Evolutionary conservation across 2,329 filamentous ascomycete genomes (phyloP), one percentile per base, ranked within the genome.

Genomic region (Coniochaeta prunicola): DNA sequence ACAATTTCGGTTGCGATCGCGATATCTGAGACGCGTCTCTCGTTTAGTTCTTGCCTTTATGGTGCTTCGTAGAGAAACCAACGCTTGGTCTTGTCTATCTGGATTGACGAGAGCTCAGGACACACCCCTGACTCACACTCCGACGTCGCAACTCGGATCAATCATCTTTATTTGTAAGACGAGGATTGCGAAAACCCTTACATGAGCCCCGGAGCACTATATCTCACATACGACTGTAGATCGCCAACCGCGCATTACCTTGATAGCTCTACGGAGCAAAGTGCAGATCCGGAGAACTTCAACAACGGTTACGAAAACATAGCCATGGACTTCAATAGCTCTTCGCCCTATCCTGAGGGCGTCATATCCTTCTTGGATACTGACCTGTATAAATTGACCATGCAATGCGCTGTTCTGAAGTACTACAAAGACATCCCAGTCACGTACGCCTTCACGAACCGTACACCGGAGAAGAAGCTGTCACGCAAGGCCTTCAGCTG

Each of bases 401-500:
- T 99, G 94, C 94, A 99, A 87, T 96, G 90, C 71, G 92, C 92
- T 62, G 88, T 97, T 64, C 83, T 96, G 65, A 96, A 96, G 74
- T 96, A 92, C 77, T 97, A 96, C 73, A 88, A 88, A 34, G 81
- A 92, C 59, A 77, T 86, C 67, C 83, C 87, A 50, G 94, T 97
- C 60, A 92, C 90, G 2, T 99, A 97, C 70, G 86, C 89, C 60
- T 97, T 96, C 76, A 97, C 92, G 57, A 99, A 99, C 72, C 89
- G 94, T 56, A 99, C 94, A 1, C 91, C 91, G 8, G 86, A 96
- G 62, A 96, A 97, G 85, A 92, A 92, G 71, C 80, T 99, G 60
- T 96, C 86, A 28, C 84, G 91, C 65, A 82, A 81, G 59, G 94
- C 91, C 33, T 96, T 91, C 74, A 80, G 80, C 55, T 99, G 94